These are phyloP conservation scores for Capsella bursapastoris DNA, from an alignment of 345 rosid genomes.

Conservation along the genomic window DNA sequence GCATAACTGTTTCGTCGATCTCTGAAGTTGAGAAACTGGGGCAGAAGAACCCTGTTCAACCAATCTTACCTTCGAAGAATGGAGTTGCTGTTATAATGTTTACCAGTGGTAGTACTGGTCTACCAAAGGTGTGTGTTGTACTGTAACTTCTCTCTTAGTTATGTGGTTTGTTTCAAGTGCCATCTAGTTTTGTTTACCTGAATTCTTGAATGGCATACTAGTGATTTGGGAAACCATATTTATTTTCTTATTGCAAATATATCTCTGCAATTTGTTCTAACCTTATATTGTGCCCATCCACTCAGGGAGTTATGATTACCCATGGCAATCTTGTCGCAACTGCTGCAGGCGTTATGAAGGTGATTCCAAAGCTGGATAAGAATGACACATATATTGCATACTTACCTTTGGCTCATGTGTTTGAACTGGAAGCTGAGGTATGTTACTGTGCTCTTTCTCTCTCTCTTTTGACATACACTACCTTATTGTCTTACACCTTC, in stretches of 20 bases:
- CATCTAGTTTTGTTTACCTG: not conserved
- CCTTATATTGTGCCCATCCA: slow-evolving; percentile 35
- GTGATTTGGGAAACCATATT: not conserved
- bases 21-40: slow-evolving; percentile 84
- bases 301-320: slow-evolving; percentile 92
- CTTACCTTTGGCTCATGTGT: slow-evolving; percentile 95
- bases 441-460: slow-evolving; percentile 4
- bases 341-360: slow-evolving; percentile 76
- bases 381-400: slow-evolving; percentile 75
- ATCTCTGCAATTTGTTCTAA: slow-evolving; percentile 6
- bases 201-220: not conserved
- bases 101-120: slow-evolving; percentile 95
- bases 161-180: not conserved
- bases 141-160: slow-evolving; percentile 16
- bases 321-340: slow-evolving; percentile 85
- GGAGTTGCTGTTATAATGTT: slow-evolving; percentile 82
- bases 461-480: not conserved
- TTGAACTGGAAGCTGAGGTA: slow-evolving; percentile 95
- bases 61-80: slow-evolving; percentile 72
- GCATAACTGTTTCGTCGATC: slow-evolving; percentile 67
- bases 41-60: slow-evolving; percentile 52
- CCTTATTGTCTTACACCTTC: slow-evolving; percentile 28
- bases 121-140: slow-evolving; percentile 79
- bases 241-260: slow-evolving; percentile 3
- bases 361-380: slow-evolving; percentile 60